Evolutionary conservation across 192 early-diverging fungal genomes (phyloP), one percentile per base, ranked within the genome.

Genomic region (Obelidium mucronatum): DNA sequence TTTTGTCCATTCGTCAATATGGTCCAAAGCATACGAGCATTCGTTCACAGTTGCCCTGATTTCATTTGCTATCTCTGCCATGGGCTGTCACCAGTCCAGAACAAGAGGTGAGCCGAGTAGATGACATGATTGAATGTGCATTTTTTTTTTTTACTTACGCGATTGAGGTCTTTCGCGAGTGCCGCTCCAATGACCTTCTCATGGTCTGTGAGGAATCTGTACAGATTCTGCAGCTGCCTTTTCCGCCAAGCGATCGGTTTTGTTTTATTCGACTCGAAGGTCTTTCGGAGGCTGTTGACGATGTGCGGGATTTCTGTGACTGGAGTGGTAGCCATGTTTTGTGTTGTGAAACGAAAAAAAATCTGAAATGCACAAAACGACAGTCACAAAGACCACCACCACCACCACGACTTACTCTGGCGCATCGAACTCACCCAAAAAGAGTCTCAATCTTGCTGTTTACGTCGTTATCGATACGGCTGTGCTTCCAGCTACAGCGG

Each of bases 401-500:
- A 64, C 62, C 5, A 64, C 62, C 26, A 64, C 62, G 33, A 40
- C 26, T 36, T 22, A 24, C 55, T 8, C 5, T 8, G 37, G 6
- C 5, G 31, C 62, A 1, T 5, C 22, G 22, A 13, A 24, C 34
- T n/a, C n/a, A n/a, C n/a, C n/a, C n/a, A n/a, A n/a, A n/a, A 64
- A 40, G 31, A 24, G 13, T 13, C 36, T 72, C 2, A 31, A 72
- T 1, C 26, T 72, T 35, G 31, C 53, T 33, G 61, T 94, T n/a
- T 96, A 96, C 60, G 86, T 96, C 28, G 94, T 96, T 40, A 96
- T 93, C 36, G 95, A 96, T 81, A 86, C 85, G 40, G 74, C 80
- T 2, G 82, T 94, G 74, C 85, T 94, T 31, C 90, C 92, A 13
- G 53, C 76, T 24, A 85, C 80, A 39, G 67, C 75, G 13, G 83